Evolutionary conservation across 73 alveolate species (phyloP).

Genomic region (Diophrys sp.): DNA sequence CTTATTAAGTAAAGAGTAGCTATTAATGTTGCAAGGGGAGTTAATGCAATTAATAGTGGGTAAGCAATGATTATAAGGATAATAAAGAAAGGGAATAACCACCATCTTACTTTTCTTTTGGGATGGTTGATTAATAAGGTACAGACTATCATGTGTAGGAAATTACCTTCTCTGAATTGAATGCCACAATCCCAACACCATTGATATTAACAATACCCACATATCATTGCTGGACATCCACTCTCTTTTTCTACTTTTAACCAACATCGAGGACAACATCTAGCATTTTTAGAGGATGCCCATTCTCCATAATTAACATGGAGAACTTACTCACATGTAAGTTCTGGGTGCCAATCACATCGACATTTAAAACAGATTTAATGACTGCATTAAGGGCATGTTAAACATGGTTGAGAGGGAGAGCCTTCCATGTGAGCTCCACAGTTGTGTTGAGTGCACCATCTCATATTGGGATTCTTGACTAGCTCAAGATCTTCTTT

Average conservation of each 20-base stretch:
- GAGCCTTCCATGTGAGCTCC: background rate
- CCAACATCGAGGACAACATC: constrained; percentile 80
- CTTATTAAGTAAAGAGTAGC: too few species aligned
- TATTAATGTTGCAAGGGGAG: background rate
- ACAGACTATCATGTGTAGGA: background rate
- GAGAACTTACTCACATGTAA: constrained; percentile 13
- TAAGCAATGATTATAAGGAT: background rate
- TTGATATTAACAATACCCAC: constrained; percentile 65
- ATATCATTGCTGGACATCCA: constrained; percentile 93
- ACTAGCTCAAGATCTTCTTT: background rate
- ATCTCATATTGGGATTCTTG: background rate
- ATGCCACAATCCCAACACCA: constrained; percentile 86
- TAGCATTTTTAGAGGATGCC: constrained; percentile 54
- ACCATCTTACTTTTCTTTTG: background rate
- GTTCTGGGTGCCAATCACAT: constrained; percentile 14
- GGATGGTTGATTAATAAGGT: background rate
- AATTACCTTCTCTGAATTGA: background rate
- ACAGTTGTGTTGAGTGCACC: background rate
- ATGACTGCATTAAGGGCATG: background rate
- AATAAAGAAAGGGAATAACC: background rate
- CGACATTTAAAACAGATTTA: background rate
- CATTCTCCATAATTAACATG: constrained; percentile 19
- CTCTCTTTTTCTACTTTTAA: constrained; percentile 64
- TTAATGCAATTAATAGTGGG: background rate
- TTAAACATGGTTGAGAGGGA: background rate